Evolutionary conservation across 192 early-diverging fungal species (phyloP), one percentile per base, ranked within the genome.

Genomic region (Coemansia sp.): DNA sequence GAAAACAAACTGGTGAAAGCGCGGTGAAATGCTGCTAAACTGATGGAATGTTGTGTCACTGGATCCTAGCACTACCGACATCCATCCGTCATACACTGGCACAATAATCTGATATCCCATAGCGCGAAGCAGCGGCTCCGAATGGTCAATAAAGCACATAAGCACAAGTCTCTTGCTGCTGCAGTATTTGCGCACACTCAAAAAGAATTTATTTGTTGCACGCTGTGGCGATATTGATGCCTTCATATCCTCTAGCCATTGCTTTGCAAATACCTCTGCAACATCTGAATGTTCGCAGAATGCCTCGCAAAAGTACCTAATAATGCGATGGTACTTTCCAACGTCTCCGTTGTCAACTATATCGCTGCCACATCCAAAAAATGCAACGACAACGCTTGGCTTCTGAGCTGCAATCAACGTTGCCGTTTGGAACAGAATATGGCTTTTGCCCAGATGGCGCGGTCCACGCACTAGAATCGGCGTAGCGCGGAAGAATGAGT

Each of bases 401-500:
- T 63, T 4, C 47, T 6, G 65, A 21, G 60, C 43, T 22, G 62
- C 51, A 49, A 77, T 63, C 10, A 40, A 54, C 56, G 66, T 65
- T 3, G 69, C 75, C 5, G 71, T 37, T 8, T 72, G 61, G 18
- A 68, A 42, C 75, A 77, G 67, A 11, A 77, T 40, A 46, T 77
- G 75, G 69, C 65, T 67, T 62, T 77, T 77, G 41, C 75, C 75
- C 1, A 68, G 41, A 22, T 77, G 75, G 5, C 75, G 69, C 47
- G 75, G 75, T 1, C 75, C 75, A 15, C 32, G 21, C 15, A 77
- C 55, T 4, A 49, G 47, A 12, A 49, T n/a, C 47, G 47, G 47
- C 12, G 16, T n/a, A 6, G 47, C 47, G 16, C 47, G 47, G 15
- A n/a, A 2, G 11, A 11, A 12, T 49, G 18, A 6, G 15, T 6